Evolutionary conservation across 2,329 filamentous ascomycete genomes (phyloP).

Genomic region (Exophiala bonariae): DNA sequence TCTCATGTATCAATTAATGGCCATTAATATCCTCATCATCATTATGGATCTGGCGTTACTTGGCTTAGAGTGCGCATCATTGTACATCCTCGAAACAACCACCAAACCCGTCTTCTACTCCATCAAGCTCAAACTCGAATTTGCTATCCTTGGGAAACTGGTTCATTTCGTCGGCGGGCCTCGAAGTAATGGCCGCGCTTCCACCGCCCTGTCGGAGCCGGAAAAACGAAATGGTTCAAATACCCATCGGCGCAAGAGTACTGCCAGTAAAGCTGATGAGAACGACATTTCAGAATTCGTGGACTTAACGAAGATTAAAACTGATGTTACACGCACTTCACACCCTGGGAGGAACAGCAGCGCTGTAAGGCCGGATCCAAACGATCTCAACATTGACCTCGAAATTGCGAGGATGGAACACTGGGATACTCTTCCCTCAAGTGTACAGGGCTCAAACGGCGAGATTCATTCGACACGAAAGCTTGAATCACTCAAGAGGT

Average conservation of each 20-base stretch:
- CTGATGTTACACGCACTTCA: constrained; percentile 43
- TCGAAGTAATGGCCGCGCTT: constrained; percentile 2
- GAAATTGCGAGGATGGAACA: constrained; percentile 25
- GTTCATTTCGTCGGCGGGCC: constrained; percentile 38
- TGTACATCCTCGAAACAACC: constrained; percentile 49
- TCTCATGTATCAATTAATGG: constrained; percentile 51
- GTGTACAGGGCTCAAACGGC: constrained; percentile 6
- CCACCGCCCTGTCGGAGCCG: constrained; percentile 2
- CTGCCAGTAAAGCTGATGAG: constrained; percentile 38
- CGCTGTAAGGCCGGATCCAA: constrained; percentile 1
- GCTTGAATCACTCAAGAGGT: background rate
- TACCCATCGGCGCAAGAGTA: background rate
- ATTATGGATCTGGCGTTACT: constrained; percentile 46
- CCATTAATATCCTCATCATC: constrained; percentile 51
- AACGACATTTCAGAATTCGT: constrained; percentile 45
- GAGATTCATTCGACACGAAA: constrained; percentile 3
- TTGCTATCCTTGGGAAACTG: constrained; percentile 48
- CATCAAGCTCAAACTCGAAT: constrained; percentile 52
- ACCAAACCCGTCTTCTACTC: constrained; percentile 50
- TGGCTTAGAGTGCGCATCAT: constrained; percentile 43
- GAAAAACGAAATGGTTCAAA: constrained; percentile 6
- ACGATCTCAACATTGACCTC: constrained; percentile 17
- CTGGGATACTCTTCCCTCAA: constrained; percentile 21
- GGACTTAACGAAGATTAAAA: constrained; percentile 43
- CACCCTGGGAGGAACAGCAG: constrained; percentile 11